Evolutionary conservation across 495 filamentous ascomycete genomes (phyloP), one percentile per base, ranked within the genome.

Genomic region (Niebla homalea): DNA sequence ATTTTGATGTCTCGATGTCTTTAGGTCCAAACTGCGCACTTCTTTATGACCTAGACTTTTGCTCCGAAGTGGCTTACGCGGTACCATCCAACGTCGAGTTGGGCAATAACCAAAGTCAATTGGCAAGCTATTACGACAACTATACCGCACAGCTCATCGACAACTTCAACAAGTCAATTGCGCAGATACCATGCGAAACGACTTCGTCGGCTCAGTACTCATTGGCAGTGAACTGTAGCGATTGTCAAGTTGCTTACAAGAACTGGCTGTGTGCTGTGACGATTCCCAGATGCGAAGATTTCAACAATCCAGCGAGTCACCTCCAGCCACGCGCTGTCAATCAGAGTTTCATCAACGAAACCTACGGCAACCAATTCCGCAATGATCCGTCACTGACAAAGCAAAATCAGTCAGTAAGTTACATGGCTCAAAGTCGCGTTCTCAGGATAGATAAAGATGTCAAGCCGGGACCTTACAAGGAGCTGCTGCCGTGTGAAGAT

Each of bases 191-290:
- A 37, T 99, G 92, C 73, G 75, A 89, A 55, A 83, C 87, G 21
- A 71, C 75, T 3, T 66, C 75, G 20, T 74, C 79, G 42, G 72
- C 74, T 4, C 77, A 80, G 55, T 99, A 89, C 68, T 95, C 89
- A 1, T 78, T 96, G 29, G 83, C 78, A 0, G 74, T 79, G 21
- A 74, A 63, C 58, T 99, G 92, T 69, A 57, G 57, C 21, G 76
- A 89, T 67, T 99, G 92, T 65, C 79, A 71, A 7, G 51, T 55
- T 2, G 85, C 87, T 5, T 99, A 99, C 70, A 94, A 86, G 62
- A 66, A 80, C 55, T 99, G 92, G 92, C 80, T 99, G 37, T 99
- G 92, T 69, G 78, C 85, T 43, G 89, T 97, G 32, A 82, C 77
- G 14, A 92, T 99, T 56, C 92, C 92, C 0, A 83, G 85, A 37